Evolutionary conservation across 2,329 filamentous ascomycete genomes (phyloP).

Genomic region (Pseudogymnoascus sp.): DNA sequence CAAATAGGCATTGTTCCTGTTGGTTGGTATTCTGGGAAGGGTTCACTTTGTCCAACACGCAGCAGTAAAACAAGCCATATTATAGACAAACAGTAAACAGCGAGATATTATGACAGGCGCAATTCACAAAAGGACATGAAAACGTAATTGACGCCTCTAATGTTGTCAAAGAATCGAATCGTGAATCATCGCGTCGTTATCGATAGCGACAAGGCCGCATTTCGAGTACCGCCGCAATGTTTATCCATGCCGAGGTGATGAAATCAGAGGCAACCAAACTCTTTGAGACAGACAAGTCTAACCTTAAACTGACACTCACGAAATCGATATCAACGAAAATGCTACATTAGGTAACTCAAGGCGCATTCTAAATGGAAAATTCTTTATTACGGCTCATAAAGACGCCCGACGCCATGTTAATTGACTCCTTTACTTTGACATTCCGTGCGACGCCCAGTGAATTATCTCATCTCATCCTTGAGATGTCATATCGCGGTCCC

Average conservation of each 20-base stretch:
- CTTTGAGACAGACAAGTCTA: constrained; percentile 2
- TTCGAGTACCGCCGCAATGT: constrained; percentile 1
- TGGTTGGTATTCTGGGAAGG: constrained; percentile 34
- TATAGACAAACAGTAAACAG: not conserved
- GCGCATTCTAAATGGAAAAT: not conserved
- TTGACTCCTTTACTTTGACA: not conserved
- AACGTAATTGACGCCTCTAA: not conserved
- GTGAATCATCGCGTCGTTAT: constrained; percentile 5
- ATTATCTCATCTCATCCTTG: constrained; percentile 8
- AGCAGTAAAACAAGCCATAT: not conserved
- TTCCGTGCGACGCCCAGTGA: not conserved
- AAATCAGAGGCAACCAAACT: not conserved
- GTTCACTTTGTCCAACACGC: not conserved
- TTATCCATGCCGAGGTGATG: constrained; percentile 1
- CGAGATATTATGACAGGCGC: not conserved
- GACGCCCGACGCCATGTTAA: not conserved
- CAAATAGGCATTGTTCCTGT: constrained; percentile 35
- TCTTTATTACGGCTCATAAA: not conserved
- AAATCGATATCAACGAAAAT: not conserved
- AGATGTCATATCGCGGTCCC: constrained; percentile 18
- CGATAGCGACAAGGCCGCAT: constrained; percentile 3
- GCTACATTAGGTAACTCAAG: not conserved
- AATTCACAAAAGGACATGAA: not conserved
- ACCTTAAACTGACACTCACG: not conserved
- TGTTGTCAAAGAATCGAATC: not conserved